These are phyloP conservation scores for Fusarium buxicola DNA, from an alignment of 2,329 filamentous ascomycete genomes.

Conservation along the genomic window DNA sequence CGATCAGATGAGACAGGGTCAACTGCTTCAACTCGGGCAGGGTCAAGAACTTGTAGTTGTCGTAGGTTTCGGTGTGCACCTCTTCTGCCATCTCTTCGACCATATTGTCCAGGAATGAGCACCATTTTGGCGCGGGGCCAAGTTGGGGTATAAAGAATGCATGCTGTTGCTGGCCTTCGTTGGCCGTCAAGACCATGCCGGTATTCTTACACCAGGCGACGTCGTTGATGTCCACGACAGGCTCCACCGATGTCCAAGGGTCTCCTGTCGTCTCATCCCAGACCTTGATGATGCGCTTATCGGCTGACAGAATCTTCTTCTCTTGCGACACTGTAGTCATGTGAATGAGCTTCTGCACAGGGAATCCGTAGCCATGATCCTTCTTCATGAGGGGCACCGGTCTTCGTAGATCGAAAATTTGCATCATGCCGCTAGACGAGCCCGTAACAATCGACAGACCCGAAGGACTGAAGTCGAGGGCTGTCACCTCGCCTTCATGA, in stretches of 20 bases:
- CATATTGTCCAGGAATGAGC: slow-evolving; percentile 94
- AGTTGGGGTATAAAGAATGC: slow-evolving; percentile 95
- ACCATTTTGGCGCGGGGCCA: slow-evolving; percentile 94
- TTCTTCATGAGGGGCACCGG: slow-evolving; percentile 88
- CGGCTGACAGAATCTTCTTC: slow-evolving; percentile 89
- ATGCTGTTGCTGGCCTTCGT: slow-evolving; percentile 95
- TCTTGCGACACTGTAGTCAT: slow-evolving; percentile 79
- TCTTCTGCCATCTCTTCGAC: slow-evolving; percentile 98
- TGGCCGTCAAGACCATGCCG: slow-evolving; percentile 96
- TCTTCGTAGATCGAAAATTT: slow-evolving; percentile 91
- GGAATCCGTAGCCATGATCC: slow-evolving; percentile 94
- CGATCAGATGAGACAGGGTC: slow-evolving; percentile 88
- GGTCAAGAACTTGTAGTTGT: slow-evolving; percentile 99
- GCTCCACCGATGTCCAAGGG: slow-evolving; percentile 96
- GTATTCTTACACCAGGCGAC: slow-evolving; percentile 93
- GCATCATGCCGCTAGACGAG: slow-evolving; percentile 86
- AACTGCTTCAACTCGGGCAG: slow-evolving; percentile 85
- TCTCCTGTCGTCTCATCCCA: slow-evolving; percentile 87
- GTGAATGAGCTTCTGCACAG: slow-evolving; percentile 85
- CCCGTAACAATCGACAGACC: slow-evolving; percentile 89
- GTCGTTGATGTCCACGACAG: slow-evolving; percentile 92
- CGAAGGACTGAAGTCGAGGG: slow-evolving; percentile 85
- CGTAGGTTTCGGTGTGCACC: slow-evolving; percentile 83
- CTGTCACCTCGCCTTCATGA: slow-evolving; percentile 81
- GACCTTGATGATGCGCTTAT: slow-evolving; percentile 97